Conservation (phyloP, 768 basidiomycete genomes). For the Podaxis sp. region DNA sequence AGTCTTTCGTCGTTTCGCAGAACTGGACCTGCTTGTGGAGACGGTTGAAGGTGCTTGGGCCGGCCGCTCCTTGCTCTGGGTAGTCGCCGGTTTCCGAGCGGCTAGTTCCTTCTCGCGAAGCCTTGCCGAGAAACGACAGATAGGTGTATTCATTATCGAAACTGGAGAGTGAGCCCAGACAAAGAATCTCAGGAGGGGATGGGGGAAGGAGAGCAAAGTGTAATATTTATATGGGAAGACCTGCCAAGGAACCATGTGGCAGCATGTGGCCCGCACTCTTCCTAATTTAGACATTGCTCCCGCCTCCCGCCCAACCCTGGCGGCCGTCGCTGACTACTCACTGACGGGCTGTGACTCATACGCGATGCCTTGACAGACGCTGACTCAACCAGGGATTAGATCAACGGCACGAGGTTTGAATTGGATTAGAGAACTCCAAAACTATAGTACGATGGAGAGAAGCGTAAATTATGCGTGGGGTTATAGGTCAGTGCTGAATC, state of each 20-base stretch:
- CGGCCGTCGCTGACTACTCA: background rate
- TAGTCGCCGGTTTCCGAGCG: background rate
- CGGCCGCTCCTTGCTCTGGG: slow-evolving; percentile 1
- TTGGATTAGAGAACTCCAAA: no score
- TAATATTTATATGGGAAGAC: slow-evolving; percentile 4
- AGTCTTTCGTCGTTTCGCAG: slow-evolving; percentile 2
- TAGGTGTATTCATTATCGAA: slow-evolving; percentile 2
- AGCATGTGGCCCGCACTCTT: background rate
- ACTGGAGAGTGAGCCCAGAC: background rate
- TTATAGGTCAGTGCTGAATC: background rate
- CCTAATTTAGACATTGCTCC: background rate
- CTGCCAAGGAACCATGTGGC: background rate
- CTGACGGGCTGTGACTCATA: background rate
- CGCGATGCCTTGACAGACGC: no score
- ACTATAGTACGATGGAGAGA: no score
- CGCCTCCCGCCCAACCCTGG: background rate
- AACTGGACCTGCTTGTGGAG: background rate
- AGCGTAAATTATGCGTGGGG: no score
- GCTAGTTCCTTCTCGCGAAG: background rate
- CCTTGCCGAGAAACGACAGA: slow-evolving; percentile 1
- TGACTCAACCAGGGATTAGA: background rate
- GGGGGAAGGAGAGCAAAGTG: background rate
- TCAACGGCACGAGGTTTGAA: no score
- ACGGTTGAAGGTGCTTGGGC: background rate
- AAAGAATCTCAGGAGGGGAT: background rate